Evolutionary conservation across 176 grass and related monocot genomes (phyloP), one percentile per base, ranked within the genome.

Genomic region (Hyparrhenia diplandra): DNA sequence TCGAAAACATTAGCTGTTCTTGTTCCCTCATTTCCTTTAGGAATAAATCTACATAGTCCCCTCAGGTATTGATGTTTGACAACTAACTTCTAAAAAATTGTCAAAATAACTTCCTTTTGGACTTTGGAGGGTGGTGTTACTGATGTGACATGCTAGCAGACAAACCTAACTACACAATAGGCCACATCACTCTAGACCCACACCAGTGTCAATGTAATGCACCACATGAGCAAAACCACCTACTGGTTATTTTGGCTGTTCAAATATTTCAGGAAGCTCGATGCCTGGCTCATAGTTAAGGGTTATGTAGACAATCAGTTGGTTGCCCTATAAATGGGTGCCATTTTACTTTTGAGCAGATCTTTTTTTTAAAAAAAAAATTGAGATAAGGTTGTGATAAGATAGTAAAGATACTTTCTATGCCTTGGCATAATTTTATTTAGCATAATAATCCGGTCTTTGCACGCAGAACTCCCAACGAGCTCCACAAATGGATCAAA

Each of bases 401-500:
- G 27, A 64, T 73, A 32, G 3, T 43, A 27, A 14, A 29, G n/a
- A 12, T 27, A 27, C 23, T 79, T 55, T 8, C 1, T 21, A 42
- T 58, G 10, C 14, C 3, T 30, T 78, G 54, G 57, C 69, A 64
- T 82, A 40, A 69, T n/a, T 32, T 32, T 32, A 32, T 32, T 30
- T 78, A 42, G 57, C 69, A n/a, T n/a, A n/a, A 64, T 40, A 40
- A 40, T 30, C 43, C 24, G 28, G 29, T 71, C 35, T 64, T 77
- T 59, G 14, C 42, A 84, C 83, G 76, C 88, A 98, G 95, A 69
- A 95, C 92, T 71, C 95, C 95, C 7, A 90, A 91, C n/a, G 92
- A 98, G 42, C 90, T 98, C 49, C 90, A 98, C 67, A 98, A 91
- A 65, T 98, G 90, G 92, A 88, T 92, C 55, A 89, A 91, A 67